Evolutionary conservation across 2,329 filamentous ascomycete species (phyloP), one percentile per base, ranked within the genome.

Genomic region (Plectosphaerella plurivora): DNA sequence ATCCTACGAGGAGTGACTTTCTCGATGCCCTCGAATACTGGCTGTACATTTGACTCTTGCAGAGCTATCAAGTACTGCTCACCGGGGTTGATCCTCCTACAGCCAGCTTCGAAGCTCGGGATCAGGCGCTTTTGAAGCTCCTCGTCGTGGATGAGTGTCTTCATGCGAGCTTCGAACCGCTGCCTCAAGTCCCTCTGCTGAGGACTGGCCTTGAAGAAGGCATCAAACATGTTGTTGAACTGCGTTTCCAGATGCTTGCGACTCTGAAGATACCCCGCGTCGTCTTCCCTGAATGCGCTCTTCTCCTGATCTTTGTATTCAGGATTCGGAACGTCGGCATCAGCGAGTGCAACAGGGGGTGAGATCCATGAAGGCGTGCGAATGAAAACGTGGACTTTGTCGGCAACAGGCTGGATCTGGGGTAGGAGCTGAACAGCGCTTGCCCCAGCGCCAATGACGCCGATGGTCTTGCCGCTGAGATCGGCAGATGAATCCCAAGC

Each of bases 381-480:
- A 53, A 64, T 65, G 50, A 67, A 68, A 8, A 60, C 57, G 41
- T 64, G 60, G 45, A 67, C 55, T 20, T 46, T 46, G n/a, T 25
- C 24, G 45, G 35, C 42, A 45, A 50, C 16, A 24, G 58, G 53
- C 58, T 76, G 73, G 33, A 77, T 71, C 2, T 65, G 65, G 2
- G 72, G 71, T 5, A 74, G 65, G 10, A 74, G 63, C 57, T 74
- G 72, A 45, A 74, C 70, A 25, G 68, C 70, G n/a, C 58, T 60
- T 5, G 59, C 57, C 5, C 59, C 58, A 3, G 59, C 56, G 12
- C 71, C 70, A 47, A 73, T 72, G 11, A 73, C 56, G 12, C 65
- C 70, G 36, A 73, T 67, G 39, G 65, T 61, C 41, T 66, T 66
- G 2, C 66, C 67, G n/a, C 50, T 59, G 0, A 71, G 58, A 24